Evolutionary conservation across 2,329 filamentous ascomycete species (phyloP), one percentile per base, ranked within the genome.

Genomic region (Fusarium buharicum): DNA sequence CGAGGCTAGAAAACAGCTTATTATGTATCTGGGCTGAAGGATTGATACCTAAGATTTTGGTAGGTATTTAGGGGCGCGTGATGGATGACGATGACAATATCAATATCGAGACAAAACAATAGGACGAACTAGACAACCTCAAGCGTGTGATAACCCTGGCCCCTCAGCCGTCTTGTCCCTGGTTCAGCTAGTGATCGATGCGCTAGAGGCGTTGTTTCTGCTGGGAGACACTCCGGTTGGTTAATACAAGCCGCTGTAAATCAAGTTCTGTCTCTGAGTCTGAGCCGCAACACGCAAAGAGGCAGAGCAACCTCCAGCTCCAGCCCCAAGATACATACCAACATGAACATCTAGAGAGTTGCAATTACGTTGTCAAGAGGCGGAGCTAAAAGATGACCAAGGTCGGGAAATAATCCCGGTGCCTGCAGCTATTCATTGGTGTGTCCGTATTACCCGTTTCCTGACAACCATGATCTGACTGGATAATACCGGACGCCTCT

Each of bases 81-180:
- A 67, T 59, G 36, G 38, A 55, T 61, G 60, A 65, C 48, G 62
- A 64, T 65, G 65, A 59, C 58, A 52, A 57, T 44, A 31, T 30
- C 31, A 43, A 41, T 50, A 30, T 24, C 43, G 16, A 54, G n/a
- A 50, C 46, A 50, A 50, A 34, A 51, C 53, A 44, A 59, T 44
- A 63, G 40, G 41, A 47, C 45, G 36, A 41, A 13, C 50, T 45
- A 38, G 28, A 55, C 44, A 41, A 17, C 24, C 22, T 30, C 13
- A n/a, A 17, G 37, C 45, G 38, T 54, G 38, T 50, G 45, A 54
- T 8, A 24, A 24, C 22, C 22, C 22, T 24, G 22, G 22, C 22
- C 22, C 44, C 50, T 24, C 44, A 47, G 16, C 7, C 16, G 49
- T 41, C 31, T 48, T 31, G 36, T 60, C 33, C 53, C 40, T 46